phyloP scores from a whole-genome alignment of 768 basidiomycete species.

The Collybiopsis confluens region DNA sequence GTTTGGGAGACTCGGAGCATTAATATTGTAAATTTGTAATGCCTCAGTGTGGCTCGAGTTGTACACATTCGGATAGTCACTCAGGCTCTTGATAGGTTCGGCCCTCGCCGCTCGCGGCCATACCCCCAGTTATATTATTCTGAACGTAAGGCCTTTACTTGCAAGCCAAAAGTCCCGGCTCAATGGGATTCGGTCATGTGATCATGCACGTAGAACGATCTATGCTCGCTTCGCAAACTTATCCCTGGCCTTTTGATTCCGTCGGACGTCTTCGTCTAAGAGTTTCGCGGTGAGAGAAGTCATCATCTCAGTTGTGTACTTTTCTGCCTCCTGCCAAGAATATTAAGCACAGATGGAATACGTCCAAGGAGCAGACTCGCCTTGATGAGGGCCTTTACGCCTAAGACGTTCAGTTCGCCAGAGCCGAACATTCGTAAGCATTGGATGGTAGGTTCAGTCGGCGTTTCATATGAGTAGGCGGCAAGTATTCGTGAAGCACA shows the following conservation, averaged over 20 bases:
- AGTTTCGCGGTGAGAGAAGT: slow-evolving; percentile 58
- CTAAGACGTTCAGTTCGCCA: slow-evolving; percentile 47
- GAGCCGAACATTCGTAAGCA: slow-evolving; percentile 62
- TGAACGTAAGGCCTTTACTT: too few species aligned
- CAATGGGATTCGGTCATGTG: too few species aligned
- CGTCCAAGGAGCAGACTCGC: slow-evolving; percentile 30
- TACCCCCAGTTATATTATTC: too few species aligned
- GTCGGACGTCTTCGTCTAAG: slow-evolving; percentile 57
- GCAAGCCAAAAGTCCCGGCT: too few species aligned
- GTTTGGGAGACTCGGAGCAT: too few species aligned
- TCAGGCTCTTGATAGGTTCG: too few species aligned
- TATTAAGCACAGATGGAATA: neutral
- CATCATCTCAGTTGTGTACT: slow-evolving; percentile 55
- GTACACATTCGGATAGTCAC: too few species aligned
- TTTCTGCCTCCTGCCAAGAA: slow-evolving; percentile 56
- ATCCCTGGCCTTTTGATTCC: slow-evolving; percentile 56
- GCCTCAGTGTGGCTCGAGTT: too few species aligned
- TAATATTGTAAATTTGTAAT: too few species aligned
- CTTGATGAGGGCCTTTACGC: slow-evolving; percentile 49
- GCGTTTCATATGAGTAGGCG: slow-evolving; percentile 54
- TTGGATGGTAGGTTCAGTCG: slow-evolving; percentile 42
- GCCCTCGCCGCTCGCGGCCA: too few species aligned
- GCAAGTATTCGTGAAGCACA: slow-evolving; percentile 57
- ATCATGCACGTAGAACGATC: neutral
- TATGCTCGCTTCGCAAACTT: slow-evolving; percentile 36